phyloP scores from a whole-genome alignment of 768 basidiomycete species.

The Xerocomellus chrysenteron region DNA sequence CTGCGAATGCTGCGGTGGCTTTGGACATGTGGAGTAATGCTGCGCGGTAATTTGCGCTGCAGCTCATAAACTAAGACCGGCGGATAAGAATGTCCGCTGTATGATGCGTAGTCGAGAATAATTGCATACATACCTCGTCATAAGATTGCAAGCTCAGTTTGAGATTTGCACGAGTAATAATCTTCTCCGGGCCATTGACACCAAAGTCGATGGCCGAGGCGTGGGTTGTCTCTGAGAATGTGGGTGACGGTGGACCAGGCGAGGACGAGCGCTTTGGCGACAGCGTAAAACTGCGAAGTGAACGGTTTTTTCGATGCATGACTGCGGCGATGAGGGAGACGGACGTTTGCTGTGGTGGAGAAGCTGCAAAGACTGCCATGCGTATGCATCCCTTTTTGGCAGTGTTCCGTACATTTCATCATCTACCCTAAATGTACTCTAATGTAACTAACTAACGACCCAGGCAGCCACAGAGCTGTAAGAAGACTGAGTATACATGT shows the following conservation, averaged over 20 bases:
- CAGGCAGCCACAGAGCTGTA: constrained; percentile 1
- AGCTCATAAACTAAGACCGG: constrained; percentile 61
- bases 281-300: constrained; percentile 54
- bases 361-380: constrained; percentile 9
- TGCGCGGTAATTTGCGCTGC: constrained; percentile 76
- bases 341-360: constrained; percentile 14
- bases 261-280: constrained; percentile 46
- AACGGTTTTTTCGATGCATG: constrained; percentile 55
- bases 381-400: constrained; percentile 17
- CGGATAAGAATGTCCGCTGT: constrained; percentile 16
- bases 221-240: constrained; percentile 79
- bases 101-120: background rate
- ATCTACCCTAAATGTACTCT: constrained; percentile 10
- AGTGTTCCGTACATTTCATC: background rate
- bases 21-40: constrained; percentile 80
- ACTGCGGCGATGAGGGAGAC: constrained; percentile 12
- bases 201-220: constrained; percentile 79
- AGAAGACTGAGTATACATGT: background rate
- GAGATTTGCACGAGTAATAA: constrained; percentile 78
- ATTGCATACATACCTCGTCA: constrained; percentile 60
- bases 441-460: background rate
- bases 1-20: constrained; percentile 82
- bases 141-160: constrained; percentile 77
- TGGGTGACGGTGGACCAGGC: constrained; percentile 73
- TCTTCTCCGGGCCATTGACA: constrained; percentile 70